Conservation (phyloP, 805 yeast species). For the Limtongia smithiae region DNA sequence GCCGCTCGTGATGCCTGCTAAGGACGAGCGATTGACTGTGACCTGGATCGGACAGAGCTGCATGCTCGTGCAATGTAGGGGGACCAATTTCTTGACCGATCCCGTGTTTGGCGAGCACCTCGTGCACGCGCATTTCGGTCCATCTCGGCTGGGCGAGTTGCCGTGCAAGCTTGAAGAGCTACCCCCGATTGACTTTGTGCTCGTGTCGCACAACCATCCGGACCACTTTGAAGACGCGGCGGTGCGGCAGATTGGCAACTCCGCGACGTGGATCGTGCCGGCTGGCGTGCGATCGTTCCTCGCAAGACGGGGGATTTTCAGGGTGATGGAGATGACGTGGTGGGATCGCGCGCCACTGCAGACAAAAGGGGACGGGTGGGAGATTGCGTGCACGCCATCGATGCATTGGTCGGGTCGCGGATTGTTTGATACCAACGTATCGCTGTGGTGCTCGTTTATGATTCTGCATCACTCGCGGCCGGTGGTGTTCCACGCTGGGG, state of each 20-base stretch:
- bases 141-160: constrained; percentile 74
- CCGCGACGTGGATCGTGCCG: constrained; percentile 81
- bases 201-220: constrained; percentile 93
- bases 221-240: constrained; percentile 79
- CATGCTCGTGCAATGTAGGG: constrained; percentile 64
- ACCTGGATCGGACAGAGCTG: constrained; percentile 97
- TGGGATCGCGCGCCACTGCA: constrained; percentile 66
- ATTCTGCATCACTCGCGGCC: constrained; percentile 65
- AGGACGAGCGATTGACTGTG: constrained; percentile 52
- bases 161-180: constrained; percentile 65
- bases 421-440: constrained; percentile 70
- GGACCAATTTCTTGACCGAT: constrained; percentile 76
- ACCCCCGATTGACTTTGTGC: constrained; percentile 63
- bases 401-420: constrained; percentile 91
- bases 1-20: constrained; percentile 34
- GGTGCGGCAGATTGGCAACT: constrained; percentile 52
- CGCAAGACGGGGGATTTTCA: constrained; percentile 54
- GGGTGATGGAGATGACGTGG: constrained; percentile 82
- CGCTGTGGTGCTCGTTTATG: constrained; percentile 88
- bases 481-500: constrained; percentile 86
- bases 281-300: constrained; percentile 64
- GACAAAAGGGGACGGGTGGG: constrained; percentile 52
- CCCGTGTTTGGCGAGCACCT: constrained; percentile 71
- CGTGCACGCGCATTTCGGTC: constrained; percentile 65
- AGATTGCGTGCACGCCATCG: constrained; percentile 85